These are phyloP conservation scores for Bruguiera hainesii DNA, from an alignment of 441 rosid genomes.

Conservation along the genomic window DNA sequence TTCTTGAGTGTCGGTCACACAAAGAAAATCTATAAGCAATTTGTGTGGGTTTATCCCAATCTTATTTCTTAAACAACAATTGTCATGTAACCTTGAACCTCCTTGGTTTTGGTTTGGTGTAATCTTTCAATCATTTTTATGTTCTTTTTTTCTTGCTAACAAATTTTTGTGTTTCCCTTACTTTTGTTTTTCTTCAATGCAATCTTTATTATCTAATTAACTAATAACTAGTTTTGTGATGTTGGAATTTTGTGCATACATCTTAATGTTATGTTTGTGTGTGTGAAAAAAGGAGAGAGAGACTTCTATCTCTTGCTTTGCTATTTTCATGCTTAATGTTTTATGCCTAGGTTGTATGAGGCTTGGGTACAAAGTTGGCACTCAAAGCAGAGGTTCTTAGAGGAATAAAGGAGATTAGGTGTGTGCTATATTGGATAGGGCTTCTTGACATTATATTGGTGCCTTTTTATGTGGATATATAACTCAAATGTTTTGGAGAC, in stretches of 20 bases:
- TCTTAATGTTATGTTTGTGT: background rate
- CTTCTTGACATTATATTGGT: constrained; percentile 92
- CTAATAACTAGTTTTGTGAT: background rate
- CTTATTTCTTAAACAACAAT: no score
- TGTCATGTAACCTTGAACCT: no score
- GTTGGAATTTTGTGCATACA: background rate
- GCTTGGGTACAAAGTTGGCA: constrained; percentile 84
- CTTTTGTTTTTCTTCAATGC: background rate
- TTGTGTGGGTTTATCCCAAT: background rate
- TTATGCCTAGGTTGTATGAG: constrained; percentile 80
- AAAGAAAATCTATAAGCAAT: background rate
- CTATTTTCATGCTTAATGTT: constrained; percentile 16
- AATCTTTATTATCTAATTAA: background rate
- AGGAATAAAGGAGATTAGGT: constrained; percentile 98
- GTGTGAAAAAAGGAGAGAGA: background rate
- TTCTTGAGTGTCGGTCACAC: background rate
- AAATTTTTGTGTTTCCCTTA: background rate
- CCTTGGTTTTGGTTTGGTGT: background rate
- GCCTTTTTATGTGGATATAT: no score
- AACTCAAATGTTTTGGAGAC: no score
- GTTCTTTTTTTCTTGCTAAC: background rate
- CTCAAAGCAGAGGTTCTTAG: constrained; percentile 88
- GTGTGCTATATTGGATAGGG: constrained; percentile 92
- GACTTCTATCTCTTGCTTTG: constrained; percentile 8
- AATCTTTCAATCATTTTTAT: background rate